Evolutionary conservation across 805 yeast species (phyloP), one percentile per base, ranked within the genome.

Genomic region (Saturnispora hagleri): DNA sequence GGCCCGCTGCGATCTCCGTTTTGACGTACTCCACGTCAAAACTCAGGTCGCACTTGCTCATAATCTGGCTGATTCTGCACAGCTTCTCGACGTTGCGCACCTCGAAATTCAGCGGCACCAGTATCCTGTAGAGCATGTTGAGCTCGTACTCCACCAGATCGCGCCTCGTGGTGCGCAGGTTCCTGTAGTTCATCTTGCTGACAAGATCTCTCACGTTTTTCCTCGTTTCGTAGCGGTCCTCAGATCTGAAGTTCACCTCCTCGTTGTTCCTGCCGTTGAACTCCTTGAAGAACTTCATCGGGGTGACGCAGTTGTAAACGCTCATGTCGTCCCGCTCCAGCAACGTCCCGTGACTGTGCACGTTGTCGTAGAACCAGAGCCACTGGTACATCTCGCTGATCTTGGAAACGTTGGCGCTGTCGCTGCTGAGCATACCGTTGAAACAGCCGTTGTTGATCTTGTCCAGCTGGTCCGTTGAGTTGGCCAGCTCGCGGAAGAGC

Each of bases 401-500:
- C 57, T 82, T 83, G 8, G 57, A 57, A 27, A 87, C 66, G 46
- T 80, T 71, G 51, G 79, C 28, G 36, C 40, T 82, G 57, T 87
- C 95, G 43, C 47, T 13, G 24, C 52, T 53, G 31, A 79, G 81
- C 53, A 80, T 74, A 27, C 75, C 65, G 47, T 82, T 76, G 66
- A 88, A 89, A 61, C 90, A 84, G 1, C 93, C 89, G 53, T 74
- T 73, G 6, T 84, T 64, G 4, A 90, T 79, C 59, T 79, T 84
- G 51, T 86, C 96, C 50, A 74, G 70, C n/a, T 60, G 60, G 35
- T 75, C 76, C 1, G 73, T 71, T 43, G 75, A 63, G 10, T 73
- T 71, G 36, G 76, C 62, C 27, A 87, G 55, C n/a, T 65, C 66
- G 7, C 15, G 34, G 24, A 38, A 22, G 7, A 58, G 13, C 5